Percentiles rank a stretch among this genome's conserved stretches.
Evolutionary conservation across 495 filamentous ascomycete species (phyloP).

Genomic region (Hypoxylon intermedium): DNA sequence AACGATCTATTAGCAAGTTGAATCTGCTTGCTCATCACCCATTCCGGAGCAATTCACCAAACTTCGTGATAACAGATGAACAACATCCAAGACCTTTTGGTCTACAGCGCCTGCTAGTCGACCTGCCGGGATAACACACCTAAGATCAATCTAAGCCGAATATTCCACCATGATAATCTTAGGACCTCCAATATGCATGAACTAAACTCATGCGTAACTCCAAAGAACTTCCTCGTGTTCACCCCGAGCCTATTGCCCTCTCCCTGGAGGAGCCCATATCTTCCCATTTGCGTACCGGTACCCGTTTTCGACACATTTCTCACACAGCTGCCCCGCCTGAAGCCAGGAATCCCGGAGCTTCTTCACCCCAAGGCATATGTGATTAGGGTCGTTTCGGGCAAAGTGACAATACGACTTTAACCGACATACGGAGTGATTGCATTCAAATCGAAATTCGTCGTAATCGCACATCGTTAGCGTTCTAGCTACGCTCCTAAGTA

Average conservation of each 20-base stretch:
- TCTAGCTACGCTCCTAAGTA: neutral
- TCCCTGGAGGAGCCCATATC: constrained; percentile 26
- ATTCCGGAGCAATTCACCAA: constrained; percentile 28
- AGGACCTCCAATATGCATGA: constrained; percentile 7
- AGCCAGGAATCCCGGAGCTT: constrained; percentile 63
- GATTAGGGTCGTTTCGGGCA: constrained; percentile 69
- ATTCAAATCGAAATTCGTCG: constrained; percentile 68
- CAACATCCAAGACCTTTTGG: constrained; percentile 16
- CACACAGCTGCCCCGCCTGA: constrained; percentile 56
- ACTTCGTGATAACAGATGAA: constrained; percentile 15
- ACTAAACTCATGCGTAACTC: constrained; percentile 4
- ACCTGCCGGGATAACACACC: neutral
- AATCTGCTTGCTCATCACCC: constrained; percentile 35
- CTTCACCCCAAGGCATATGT: constrained; percentile 68
- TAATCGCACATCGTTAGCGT: constrained; percentile 66
- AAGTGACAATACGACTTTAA: constrained; percentile 73
- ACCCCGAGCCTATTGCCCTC: constrained; percentile 7
- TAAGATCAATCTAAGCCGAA: no score
- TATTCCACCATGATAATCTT: no score
- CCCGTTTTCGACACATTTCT: constrained; percentile 44
- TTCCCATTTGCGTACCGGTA: constrained; percentile 29
- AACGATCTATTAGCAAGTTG: constrained; percentile 36
- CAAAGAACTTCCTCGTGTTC: neutral
- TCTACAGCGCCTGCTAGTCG: constrained; percentile 5
- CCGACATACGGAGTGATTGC: constrained; percentile 60